Evolutionary conservation across 176 grass and related monocot species (phyloP).

Genomic region (Eleusine coracana): DNA sequence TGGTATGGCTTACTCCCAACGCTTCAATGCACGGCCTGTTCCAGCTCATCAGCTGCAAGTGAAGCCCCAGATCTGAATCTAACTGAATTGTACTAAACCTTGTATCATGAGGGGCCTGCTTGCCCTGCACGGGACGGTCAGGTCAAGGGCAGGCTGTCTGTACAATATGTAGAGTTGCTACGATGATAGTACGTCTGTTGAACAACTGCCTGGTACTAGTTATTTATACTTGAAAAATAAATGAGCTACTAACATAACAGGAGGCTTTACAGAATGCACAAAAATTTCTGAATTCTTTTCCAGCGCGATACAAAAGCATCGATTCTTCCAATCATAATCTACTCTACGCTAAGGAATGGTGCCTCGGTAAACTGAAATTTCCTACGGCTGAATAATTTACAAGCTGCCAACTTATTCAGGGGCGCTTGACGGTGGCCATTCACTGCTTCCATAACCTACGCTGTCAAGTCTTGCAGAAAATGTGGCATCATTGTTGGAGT

Average conservation of each 20-base stretch:
- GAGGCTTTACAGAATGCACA: conserved; percentile 8
- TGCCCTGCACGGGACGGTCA: conserved; percentile 5
- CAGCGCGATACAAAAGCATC: conserved; percentile 20
- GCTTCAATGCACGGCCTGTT: conserved; percentile 17
- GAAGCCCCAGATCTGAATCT: conserved; percentile 43
- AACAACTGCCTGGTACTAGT: not conserved
- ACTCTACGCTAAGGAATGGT: conserved; percentile 13
- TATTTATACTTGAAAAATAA: conserved; percentile 5
- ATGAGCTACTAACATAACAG: conserved; percentile 1
- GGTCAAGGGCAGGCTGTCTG: conserved; percentile 1
- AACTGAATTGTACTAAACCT: conserved; percentile 20
- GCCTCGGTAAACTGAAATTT: conserved; percentile 18
- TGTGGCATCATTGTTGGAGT: not conserved
- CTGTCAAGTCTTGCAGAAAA: not conserved
- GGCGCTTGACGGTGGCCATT: not conserved
- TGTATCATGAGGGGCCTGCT: conserved; percentile 28
- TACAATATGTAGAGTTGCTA: not conserved
- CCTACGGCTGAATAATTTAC: conserved; percentile 46
- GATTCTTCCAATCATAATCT: conserved; percentile 8
- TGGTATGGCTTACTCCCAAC: conserved; percentile 36
- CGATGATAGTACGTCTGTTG: not conserved
- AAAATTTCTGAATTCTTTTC: conserved; percentile 36
- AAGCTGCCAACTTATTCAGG: conserved; percentile 29
- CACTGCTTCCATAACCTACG: conserved; percentile 19
- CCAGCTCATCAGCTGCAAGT: conserved; percentile 39